Evolutionary conservation across 2,329 filamentous ascomycete species (phyloP).

Genomic region (Neonectria punicea): DNA sequence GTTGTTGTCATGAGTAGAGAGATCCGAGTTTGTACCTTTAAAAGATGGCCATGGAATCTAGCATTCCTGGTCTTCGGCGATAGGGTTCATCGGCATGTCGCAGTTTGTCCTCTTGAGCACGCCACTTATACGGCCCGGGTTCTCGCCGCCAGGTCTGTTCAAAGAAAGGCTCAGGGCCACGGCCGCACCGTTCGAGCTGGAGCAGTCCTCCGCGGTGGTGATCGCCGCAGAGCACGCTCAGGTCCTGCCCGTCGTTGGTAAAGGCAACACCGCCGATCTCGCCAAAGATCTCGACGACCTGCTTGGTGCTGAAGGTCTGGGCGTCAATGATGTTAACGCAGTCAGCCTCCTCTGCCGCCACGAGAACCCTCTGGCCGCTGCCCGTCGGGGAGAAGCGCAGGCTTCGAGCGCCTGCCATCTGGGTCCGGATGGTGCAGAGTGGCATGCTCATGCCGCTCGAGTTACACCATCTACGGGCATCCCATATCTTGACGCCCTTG

Average conservation of each 20-base stretch:
- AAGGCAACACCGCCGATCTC: conserved; percentile 77
- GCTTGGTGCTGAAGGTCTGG: conserved; percentile 70
- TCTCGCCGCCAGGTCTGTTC: conserved; percentile 33
- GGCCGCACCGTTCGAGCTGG: conserved; percentile 63
- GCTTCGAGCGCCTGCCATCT: conserved; percentile 75
- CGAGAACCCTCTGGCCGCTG: conserved; percentile 72
- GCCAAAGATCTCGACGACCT: conserved; percentile 79
- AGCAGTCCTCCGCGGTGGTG: conserved; percentile 72
- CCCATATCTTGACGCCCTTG: conserved; percentile 78
- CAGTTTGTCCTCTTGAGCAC: conserved; percentile 14
- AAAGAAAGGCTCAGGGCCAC: conserved; percentile 42
- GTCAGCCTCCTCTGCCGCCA: conserved; percentile 81
- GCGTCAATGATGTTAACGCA: conserved; percentile 77
- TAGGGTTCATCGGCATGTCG: conserved; percentile 27
- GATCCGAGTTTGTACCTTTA: background rate
- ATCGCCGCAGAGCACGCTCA: conserved; percentile 77
- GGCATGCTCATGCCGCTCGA: conserved; percentile 60
- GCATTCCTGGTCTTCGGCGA: conserved; percentile 30
- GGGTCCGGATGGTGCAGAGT: conserved; percentile 66
- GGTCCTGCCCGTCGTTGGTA: conserved; percentile 71
- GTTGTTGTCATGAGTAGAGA: too few species aligned
- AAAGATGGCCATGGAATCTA: conserved; percentile 23
- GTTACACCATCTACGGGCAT: conserved; percentile 74
- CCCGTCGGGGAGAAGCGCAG: conserved; percentile 79
- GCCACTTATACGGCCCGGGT: conserved; percentile 23